These are phyloP conservation scores for Triticum turgidum DNA, from an alignment of 176 grass and related monocot species.

Conservation along the genomic window DNA sequence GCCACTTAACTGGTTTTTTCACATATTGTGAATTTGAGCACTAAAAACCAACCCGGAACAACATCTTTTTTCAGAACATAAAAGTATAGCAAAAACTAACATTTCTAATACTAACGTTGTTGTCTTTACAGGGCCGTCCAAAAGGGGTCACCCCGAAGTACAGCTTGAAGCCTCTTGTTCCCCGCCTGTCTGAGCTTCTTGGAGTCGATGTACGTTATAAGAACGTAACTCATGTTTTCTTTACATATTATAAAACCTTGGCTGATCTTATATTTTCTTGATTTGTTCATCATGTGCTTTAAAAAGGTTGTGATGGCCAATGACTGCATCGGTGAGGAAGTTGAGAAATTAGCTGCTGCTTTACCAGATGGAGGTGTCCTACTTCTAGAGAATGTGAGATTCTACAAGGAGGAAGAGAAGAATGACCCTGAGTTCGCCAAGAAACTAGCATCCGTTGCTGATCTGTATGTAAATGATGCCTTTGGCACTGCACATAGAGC, in stretches of 20 bases:
- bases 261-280: background rate
- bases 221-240: background rate
- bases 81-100: background rate
- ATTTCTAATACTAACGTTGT: background rate
- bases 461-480: slow-evolving; percentile 77
- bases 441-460: slow-evolving; percentile 67
- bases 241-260: background rate
- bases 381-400: slow-evolving; percentile 85
- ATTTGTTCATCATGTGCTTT: background rate
- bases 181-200: slow-evolving; percentile 58
- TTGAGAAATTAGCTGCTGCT: slow-evolving; percentile 43
- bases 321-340: slow-evolving; percentile 67
- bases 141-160: slow-evolving; percentile 68
- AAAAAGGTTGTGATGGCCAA: slow-evolving; percentile 65
- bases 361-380: slow-evolving; percentile 78
- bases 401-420: slow-evolving; percentile 76
- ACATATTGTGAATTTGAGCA: too few species aligned
- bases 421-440: slow-evolving; percentile 60
- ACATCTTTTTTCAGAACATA: background rate
- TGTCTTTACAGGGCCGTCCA: slow-evolving; percentile 45
- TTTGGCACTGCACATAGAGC: slow-evolving; percentile 76
- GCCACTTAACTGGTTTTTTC: background rate
- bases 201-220: slow-evolving; percentile 44
- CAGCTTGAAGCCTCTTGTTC: slow-evolving; percentile 74
- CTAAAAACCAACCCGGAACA: too few species aligned